A percentile compares a stretch with the other conserved stretches of the same genome.
Evolutionary conservation across 768 basidiomycete species (phyloP).

Genomic region (Grammothele lineata): DNA sequence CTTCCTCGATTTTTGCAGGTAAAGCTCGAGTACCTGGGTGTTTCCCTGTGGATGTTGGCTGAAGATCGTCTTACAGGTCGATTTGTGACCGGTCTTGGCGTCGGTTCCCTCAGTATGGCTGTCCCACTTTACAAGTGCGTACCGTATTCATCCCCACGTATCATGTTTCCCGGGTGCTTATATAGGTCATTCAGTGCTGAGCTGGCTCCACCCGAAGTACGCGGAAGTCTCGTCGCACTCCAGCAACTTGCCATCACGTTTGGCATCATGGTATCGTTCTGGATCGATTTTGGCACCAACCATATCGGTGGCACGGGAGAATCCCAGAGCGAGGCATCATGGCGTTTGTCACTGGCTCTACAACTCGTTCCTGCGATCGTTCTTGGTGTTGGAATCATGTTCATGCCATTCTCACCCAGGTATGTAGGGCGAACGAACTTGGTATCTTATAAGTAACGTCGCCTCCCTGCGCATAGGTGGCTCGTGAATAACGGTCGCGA

Average conservation of each 20-base stretch:
- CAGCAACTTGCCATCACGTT: slow-evolving; percentile 83
- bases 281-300: slow-evolving; percentile 53
- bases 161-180: neutral
- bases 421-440: slow-evolving; percentile 23
- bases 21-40: no score
- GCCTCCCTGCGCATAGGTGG: slow-evolving; percentile 42
- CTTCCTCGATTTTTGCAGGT: slow-evolving; percentile 66
- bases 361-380: slow-evolving; percentile 73
- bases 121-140: slow-evolving; percentile 70
- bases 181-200: slow-evolving; percentile 30
- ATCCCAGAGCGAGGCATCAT: slow-evolving; percentile 62
- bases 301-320: slow-evolving; percentile 62
- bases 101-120: slow-evolving; percentile 79
- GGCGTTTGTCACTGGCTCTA: slow-evolving; percentile 70
- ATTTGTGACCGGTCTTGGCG: slow-evolving; percentile 76
- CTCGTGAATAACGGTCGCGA: slow-evolving; percentile 75
- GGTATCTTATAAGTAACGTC: neutral
- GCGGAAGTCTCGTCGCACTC: slow-evolving; percentile 75
- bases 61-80: slow-evolving; percentile 38
- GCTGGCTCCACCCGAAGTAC: slow-evolving; percentile 76
- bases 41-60: no score
- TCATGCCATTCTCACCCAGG: slow-evolving; percentile 80
- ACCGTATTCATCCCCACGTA: neutral
- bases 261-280: slow-evolving; percentile 64
- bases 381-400: slow-evolving; percentile 65